phyloP scores from a whole-genome alignment of 2,329 filamentous ascomycete species.

The Orbilia javanica region DNA sequence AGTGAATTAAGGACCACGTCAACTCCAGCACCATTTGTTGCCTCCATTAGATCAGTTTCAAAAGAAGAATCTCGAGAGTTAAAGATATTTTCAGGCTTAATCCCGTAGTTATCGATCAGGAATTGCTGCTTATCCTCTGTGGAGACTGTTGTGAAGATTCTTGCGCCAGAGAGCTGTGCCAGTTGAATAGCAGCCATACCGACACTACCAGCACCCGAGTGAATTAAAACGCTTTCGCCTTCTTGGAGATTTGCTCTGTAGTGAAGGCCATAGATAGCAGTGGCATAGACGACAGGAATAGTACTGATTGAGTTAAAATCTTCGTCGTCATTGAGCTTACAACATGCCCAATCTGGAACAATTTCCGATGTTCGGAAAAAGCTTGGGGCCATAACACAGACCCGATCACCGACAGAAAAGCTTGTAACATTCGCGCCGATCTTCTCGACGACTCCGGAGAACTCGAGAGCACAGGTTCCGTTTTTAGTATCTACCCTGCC shows the following conservation, averaged over 20 bases:
- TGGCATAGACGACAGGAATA: slow-evolving; percentile 37
- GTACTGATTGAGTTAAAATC: too few species aligned
- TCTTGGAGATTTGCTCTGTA: slow-evolving; percentile 3
- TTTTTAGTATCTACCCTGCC: slow-evolving; percentile 48
- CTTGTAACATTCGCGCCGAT: slow-evolving; percentile 29
- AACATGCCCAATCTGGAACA: slow-evolving; percentile 4
- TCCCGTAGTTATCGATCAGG: slow-evolving; percentile 62
- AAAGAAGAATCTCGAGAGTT: slow-evolving; percentile 63
- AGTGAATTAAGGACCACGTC: slow-evolving; percentile 69
- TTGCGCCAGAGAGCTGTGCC: slow-evolving; percentile 55
- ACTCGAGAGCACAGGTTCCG: slow-evolving; percentile 51
- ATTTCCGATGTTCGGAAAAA: slow-evolving; percentile 22
- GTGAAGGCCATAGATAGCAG: slow-evolving; percentile 27
- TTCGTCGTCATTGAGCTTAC: slow-evolving; percentile 3
- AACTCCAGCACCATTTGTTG: slow-evolving; percentile 64
- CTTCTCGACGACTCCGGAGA: slow-evolving; percentile 59
- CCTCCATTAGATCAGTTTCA: slow-evolving; percentile 62
- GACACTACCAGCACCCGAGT: slow-evolving; percentile 29
- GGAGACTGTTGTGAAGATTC: slow-evolving; percentile 67
- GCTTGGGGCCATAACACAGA: slow-evolving; percentile 20
- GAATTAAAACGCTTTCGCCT: slow-evolving; percentile 31
- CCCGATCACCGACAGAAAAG: slow-evolving; percentile 5
- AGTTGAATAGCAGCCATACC: slow-evolving; percentile 40
- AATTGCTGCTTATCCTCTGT: slow-evolving; percentile 64
- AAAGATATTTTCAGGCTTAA: slow-evolving; percentile 65